phyloP scores from a whole-genome alignment of 139 green algal genomes.

The Chloropicon primus region DNA sequence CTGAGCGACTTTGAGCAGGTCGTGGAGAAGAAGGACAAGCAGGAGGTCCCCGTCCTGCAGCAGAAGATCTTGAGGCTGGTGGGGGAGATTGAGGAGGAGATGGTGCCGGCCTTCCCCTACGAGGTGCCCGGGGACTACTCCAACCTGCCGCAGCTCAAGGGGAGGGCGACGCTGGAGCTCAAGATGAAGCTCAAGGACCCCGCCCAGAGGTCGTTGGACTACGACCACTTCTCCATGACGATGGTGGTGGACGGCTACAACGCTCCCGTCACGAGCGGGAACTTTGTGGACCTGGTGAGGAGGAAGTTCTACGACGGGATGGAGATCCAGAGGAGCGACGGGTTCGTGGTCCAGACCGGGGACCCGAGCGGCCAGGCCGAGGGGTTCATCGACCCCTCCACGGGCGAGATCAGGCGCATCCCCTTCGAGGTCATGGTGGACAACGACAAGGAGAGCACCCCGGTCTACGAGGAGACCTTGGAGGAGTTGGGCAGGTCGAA shows the following conservation, averaged over 20 bases:
- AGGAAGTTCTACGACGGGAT: conserved; percentile 88
- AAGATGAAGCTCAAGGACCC: conserved; percentile 36
- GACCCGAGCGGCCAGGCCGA: conserved; percentile 56
- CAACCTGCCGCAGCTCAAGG: conserved; percentile 78
- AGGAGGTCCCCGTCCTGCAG: conserved; percentile 45
- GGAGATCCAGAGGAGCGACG: conserved; percentile 89
- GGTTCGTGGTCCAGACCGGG: conserved; percentile 96
- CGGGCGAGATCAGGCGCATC: conserved; percentile 42
- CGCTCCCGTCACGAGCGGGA: conserved; percentile 75
- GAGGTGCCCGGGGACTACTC: conserved; percentile 74
- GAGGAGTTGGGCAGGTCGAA: conserved; percentile 77
- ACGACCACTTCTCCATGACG: conserved; percentile 34
- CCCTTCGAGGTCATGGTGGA: conserved; percentile 83
- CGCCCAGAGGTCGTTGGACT: conserved; percentile 12
- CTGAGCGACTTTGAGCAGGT: conserved; percentile 44
- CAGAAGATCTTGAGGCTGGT: conserved; percentile 71
- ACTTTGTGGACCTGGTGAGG: conserved; percentile 89
- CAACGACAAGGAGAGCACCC: conserved; percentile 57
- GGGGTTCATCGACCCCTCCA: conserved; percentile 42
- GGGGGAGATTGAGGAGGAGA: conserved; percentile 72
- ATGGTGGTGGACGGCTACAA: conserved; percentile 93
- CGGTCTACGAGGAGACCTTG: conserved; percentile 88
- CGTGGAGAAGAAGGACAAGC: conserved; percentile 70
- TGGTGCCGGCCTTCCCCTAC: conserved; percentile 89
- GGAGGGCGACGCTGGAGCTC: conserved; percentile 83